These are phyloP conservation scores for Xerocomus spinulosus DNA, from an alignment of 768 basidiomycete species.

Conservation along the genomic window DNA sequence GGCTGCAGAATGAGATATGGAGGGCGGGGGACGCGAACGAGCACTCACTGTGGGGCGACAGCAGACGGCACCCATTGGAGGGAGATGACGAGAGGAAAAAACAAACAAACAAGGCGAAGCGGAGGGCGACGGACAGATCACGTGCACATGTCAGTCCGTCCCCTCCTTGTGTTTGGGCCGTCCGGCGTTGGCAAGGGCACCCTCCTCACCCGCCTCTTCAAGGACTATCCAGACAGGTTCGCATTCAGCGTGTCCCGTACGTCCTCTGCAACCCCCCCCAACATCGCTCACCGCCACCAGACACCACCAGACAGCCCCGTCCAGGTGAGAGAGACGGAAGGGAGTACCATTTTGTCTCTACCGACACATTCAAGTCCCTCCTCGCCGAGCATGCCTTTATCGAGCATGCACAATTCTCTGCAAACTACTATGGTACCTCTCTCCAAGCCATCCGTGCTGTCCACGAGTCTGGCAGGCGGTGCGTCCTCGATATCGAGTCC, in stretches of 20 bases:
- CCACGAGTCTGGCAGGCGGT: constrained; percentile 64
- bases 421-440: constrained; percentile 92
- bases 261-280: constrained; percentile 16
- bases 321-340: constrained; percentile 77
- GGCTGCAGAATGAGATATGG: constrained; percentile 44
- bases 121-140: constrained; percentile 8
- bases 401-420: constrained; percentile 90
- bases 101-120: constrained; percentile 13
- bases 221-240: constrained; percentile 77
- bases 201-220: constrained; percentile 75
- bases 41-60: constrained; percentile 71
- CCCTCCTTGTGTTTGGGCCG: constrained; percentile 85
- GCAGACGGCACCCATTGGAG: constrained; percentile 72
- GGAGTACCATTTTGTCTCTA: constrained; percentile 82
- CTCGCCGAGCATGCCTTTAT: constrained; percentile 75
- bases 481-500: constrained; percentile 93
- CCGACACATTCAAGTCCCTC: constrained; percentile 67
- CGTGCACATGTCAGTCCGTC: constrained; percentile 32
- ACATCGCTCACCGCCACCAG: no score
- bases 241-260: constrained; percentile 92
- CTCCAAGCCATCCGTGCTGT: constrained; percentile 71
- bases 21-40: not conserved
- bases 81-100: constrained; percentile 6
- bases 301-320: constrained; percentile 85
- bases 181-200: constrained; percentile 96